phyloP scores from a whole-genome alignment of 192 early-diverging fungal species.

The Coemansia pectinata region DNA sequence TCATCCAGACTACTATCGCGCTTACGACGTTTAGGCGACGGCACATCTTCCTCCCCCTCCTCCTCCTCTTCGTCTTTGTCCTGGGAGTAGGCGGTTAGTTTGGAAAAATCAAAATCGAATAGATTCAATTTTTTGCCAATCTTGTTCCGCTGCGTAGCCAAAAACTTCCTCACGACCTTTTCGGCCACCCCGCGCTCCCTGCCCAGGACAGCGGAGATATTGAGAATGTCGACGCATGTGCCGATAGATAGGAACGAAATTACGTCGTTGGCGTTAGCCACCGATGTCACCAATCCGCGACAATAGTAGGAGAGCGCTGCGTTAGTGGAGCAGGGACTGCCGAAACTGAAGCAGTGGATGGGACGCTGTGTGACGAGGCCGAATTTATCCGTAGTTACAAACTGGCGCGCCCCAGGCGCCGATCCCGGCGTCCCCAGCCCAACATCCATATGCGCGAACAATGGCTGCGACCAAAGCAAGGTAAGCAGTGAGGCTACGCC shows the following conservation, averaged over 20 bases:
- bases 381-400: slow-evolving; percentile 64
- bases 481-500: slow-evolving; percentile 80
- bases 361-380: slow-evolving; percentile 70
- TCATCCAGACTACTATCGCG: slow-evolving; percentile 55
- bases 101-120: slow-evolving; percentile 54
- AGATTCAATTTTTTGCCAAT: slow-evolving; percentile 27
- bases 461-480: slow-evolving; percentile 67
- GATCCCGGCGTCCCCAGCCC: slow-evolving; percentile 22
- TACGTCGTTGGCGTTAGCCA: slow-evolving; percentile 81
- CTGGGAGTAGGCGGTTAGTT: slow-evolving; percentile 23
- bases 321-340: slow-evolving; percentile 76
- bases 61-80: slow-evolving; percentile 7
- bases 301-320: slow-evolving; percentile 68
- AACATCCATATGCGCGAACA: background rate
- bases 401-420: slow-evolving; percentile 48
- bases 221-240: slow-evolving; percentile 71
- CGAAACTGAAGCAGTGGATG: slow-evolving; percentile 85
- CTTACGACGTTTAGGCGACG: background rate
- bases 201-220: slow-evolving; percentile 64
- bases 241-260: slow-evolving; percentile 77
- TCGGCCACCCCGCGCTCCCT: slow-evolving; percentile 66
- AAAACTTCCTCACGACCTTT: slow-evolving; percentile 62
- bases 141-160: slow-evolving; percentile 48
- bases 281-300: slow-evolving; percentile 72
- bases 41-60: slow-evolving; percentile 4